A percentile compares a stretch with the other conserved stretches of the same genome.
phyloP scores from a whole-genome alignment of 2,329 filamentous ascomycete species.

The Tolypocladium paradoxum region DNA sequence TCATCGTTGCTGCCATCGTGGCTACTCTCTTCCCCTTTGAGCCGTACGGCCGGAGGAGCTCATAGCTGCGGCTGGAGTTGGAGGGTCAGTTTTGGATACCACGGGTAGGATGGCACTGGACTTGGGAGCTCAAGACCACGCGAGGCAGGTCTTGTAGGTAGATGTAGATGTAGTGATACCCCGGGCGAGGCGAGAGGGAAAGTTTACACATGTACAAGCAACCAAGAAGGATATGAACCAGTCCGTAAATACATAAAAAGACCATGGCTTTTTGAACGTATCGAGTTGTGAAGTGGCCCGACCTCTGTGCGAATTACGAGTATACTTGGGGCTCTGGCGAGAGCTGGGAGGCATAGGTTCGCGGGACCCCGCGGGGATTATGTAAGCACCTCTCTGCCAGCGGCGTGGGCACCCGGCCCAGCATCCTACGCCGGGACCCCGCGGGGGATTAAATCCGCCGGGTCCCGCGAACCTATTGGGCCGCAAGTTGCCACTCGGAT shows the following conservation, averaged over 20 bases:
- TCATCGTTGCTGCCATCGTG: constrained; percentile 48
- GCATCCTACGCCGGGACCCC: too few species aligned
- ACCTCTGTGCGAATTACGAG: too few species aligned
- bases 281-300: background rate
- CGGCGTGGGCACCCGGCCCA: too few species aligned
- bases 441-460: too few species aligned
- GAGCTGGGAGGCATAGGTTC: too few species aligned
- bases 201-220: background rate
- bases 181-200: background rate
- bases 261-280: too few species aligned
- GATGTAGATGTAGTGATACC: background rate
- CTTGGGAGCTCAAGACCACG: background rate
- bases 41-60: constrained; percentile 38
- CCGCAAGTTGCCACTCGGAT: background rate
- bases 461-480: too few species aligned
- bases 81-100: background rate
- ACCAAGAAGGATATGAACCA: background rate
- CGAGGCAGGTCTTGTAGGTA: background rate
- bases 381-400: too few species aligned
- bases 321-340: too few species aligned
- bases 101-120: too few species aligned
- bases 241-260: too few species aligned
- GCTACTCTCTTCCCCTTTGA: constrained; percentile 54
- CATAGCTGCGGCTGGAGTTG: constrained; percentile 5
- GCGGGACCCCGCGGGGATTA: too few species aligned